These are phyloP conservation scores for Aspergillus uvarum DNA, from an alignment of 2,329 filamentous ascomycete species.

Conservation along the genomic window DNA sequence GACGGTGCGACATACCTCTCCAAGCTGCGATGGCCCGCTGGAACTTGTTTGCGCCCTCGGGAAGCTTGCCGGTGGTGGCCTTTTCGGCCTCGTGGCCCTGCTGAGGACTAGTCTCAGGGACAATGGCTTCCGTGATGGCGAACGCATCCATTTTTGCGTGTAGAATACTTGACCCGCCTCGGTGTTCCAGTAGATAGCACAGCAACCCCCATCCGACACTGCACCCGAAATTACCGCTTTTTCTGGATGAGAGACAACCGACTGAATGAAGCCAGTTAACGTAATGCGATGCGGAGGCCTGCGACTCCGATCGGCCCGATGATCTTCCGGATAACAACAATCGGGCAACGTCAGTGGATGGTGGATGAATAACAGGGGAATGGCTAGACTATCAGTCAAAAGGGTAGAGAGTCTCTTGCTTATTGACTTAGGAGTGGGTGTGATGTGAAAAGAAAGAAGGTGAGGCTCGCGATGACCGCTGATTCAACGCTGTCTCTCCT, in stretches of 20 bases:
- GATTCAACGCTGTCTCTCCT: neutral
- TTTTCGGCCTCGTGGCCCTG: slow-evolving; percentile 26
- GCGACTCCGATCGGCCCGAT: slow-evolving; percentile 36
- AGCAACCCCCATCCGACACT: slow-evolving; percentile 26
- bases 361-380: no score
- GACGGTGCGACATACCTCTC: slow-evolving; percentile 65
- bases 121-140: slow-evolving; percentile 42
- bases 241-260: slow-evolving; percentile 2
- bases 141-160: slow-evolving; percentile 43
- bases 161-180: slow-evolving; percentile 1
- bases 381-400: no score
- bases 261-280: slow-evolving; percentile 12
- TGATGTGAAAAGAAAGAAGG: neutral
- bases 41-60: slow-evolving; percentile 81
- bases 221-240: slow-evolving; percentile 14
- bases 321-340: slow-evolving; percentile 30
- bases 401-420: neutral
- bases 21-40: slow-evolving; percentile 94
- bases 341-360: no score
- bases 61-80: slow-evolving; percentile 30
- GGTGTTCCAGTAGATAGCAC: slow-evolving; percentile 13
- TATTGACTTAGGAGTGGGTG: neutral
- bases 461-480: neutral
- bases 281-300: slow-evolving; percentile 27
- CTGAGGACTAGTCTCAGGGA: slow-evolving; percentile 30